Base-by-base conservation (phyloP, 306 rosid species). In the Trifolium pratense region DNA sequence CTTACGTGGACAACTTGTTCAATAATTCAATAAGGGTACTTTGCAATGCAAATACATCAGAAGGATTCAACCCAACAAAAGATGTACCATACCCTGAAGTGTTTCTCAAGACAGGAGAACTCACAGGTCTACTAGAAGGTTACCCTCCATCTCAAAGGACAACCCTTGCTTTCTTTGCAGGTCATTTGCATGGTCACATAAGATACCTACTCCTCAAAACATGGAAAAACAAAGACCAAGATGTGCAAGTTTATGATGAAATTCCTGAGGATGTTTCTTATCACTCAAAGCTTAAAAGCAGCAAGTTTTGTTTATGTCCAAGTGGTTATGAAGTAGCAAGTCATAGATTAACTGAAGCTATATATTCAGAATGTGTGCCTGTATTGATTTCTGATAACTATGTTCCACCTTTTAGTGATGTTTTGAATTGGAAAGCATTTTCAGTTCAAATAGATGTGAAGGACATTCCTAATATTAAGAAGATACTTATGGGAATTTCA, bases 31-130 rank as follows among this genome's bases (percentile, higher is more conserved):
- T 84, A 21, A 84, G 92, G 51, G 89, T 84, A 31, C 71, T 88
- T 14, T 88, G 92, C 89, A 88, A 88, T 26, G 93, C 93, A 18
- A 88, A 88, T 39, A 76, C 79, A 42, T 82, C 93, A 0, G 90
- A 88, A 86, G 93, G 90, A 68, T 88, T 86, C 77, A 76, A 86
- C 3, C 87, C 90, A 7, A 21, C 71, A 5, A 88, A 88, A 79
- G 90, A 88, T 78, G 93, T 64, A 13, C 70, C 90, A 7, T 45
- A 84, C 21, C 90, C 87, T 2, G 93, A 86, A 80, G 86, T 88
- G 14, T 58, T 82, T 57, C 85, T 86, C n/a, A 2, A 0, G 52
- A 72, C 66, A 0, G 78, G 86, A 5, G 69, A 86, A 70, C n/a
- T 62, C 52, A 36, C 77, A 2, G 72, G 55, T 32, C 53, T 88